Base-by-base conservation (phyloP, 495 filamentous ascomycete genomes). In the Halenospora varia region DNA sequence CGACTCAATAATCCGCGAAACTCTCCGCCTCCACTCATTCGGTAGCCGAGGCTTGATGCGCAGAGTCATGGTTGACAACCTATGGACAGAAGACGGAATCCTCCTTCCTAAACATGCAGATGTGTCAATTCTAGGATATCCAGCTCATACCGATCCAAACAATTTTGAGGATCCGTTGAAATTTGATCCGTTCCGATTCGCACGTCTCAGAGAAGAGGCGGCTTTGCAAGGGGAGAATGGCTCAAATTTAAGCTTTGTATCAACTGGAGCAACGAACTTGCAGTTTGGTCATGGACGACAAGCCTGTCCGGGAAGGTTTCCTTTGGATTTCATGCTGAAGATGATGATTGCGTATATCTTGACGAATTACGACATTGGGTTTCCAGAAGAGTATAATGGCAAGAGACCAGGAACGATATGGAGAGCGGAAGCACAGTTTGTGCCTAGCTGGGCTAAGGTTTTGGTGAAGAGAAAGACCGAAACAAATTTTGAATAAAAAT, bases 341-440 rank as follows among this genome's bases (percentile, higher is more conserved):
- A 72, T 77, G 42, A 77, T 84, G 44, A 41, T 85, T 24, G 76
- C 75, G 17, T 71, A 79, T 51, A 42, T 80, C 23, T 51, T 86
- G 25, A 54, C 81, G 35, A 73, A 73, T 46, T 85, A 81, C 49
- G 82, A 87, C 20, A 74, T 81, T 26, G 73, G 78, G 54, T 82
- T 74, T 69, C 25, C 25, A 6, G 50, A 40, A n/a, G 51, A 44
- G 20, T 61, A 71, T 45, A 48, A 56, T 0, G 66, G 62, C 1
- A 59, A 62, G 56, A 50, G 70, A 41, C 70, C 69, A 15, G 41
- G 39, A 19, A 71, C 65, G 45, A 26, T 25, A 29, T 73, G 66
- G 66, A 3, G 71, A 29, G 48, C 67, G 0, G 72, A 71, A 51
- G 64, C 62, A 0, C 10, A 50, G 10, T 35, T 69, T 0, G 67